Conservation (phyloP, 2,329 filamentous ascomycete species). For the Monosporascus sp. region DNA sequence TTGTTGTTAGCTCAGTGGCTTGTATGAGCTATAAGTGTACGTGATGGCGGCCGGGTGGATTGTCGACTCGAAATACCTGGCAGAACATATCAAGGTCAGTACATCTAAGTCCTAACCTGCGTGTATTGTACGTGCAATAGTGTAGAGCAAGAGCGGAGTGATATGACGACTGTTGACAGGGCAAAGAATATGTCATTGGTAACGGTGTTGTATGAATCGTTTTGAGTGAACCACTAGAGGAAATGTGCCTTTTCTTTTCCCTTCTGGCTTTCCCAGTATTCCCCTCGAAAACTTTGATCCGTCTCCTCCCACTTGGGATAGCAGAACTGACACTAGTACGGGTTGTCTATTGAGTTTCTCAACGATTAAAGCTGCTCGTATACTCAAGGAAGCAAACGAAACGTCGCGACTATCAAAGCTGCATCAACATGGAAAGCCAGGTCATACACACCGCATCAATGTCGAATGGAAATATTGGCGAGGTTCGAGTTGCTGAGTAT, state of each 20-base stretch:
- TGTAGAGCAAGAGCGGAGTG: too few relatives aligned
- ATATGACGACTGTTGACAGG: too few relatives aligned
- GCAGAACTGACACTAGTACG: too few relatives aligned
- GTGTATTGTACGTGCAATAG: too few relatives aligned
- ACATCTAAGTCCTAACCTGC: not conserved
- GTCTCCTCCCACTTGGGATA: not conserved
- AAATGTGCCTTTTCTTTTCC: not conserved
- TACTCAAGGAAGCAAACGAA: too few relatives aligned
- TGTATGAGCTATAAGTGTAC: conserved; percentile 11
- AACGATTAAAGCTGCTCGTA: too few relatives aligned
- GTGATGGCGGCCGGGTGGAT: not conserved
- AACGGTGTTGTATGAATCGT: not conserved
- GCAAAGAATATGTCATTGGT: not conserved
- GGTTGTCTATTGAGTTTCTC: too few relatives aligned
- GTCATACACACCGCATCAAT: conserved; percentile 22
- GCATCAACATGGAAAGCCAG: not conserved
- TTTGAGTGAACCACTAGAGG: not conserved
- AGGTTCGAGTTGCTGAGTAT: too few relatives aligned
- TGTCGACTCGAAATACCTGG: not conserved
- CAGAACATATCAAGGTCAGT: not conserved
- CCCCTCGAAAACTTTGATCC: too few relatives aligned
- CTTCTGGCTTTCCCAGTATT: too few relatives aligned
- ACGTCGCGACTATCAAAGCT: not conserved
- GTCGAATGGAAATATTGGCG: conserved; percentile 2
- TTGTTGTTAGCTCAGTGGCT: conserved; percentile 17